These are phyloP conservation scores for Aphanomyces astaci DNA, from an alignment of 352 stramenopile genomes.

Conservation along the genomic window DNA sequence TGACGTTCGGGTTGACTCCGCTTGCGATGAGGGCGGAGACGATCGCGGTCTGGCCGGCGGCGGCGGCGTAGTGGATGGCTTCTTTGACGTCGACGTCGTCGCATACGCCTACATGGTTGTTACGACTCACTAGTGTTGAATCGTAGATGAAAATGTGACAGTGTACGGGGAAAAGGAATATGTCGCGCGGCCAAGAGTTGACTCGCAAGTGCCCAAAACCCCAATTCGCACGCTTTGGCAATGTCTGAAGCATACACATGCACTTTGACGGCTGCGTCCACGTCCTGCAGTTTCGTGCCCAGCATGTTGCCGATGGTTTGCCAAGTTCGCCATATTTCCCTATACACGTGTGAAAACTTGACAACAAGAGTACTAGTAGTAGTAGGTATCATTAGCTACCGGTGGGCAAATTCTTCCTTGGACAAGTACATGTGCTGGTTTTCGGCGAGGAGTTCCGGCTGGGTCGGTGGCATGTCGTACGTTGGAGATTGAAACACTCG, in stretches of 20 bases:
- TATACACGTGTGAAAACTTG: background rate
- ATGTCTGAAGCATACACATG: conserved; percentile 13
- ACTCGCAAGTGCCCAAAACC: conserved; percentile 8
- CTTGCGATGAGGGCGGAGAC: background rate
- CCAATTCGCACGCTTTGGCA: background rate
- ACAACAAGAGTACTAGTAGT: background rate
- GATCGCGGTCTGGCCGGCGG: conserved; percentile 8
- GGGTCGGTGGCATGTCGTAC: background rate
- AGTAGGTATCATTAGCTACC: background rate
- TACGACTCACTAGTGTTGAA: too few species aligned
- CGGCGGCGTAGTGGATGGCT: conserved; percentile 16
- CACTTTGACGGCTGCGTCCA: conserved; percentile 7
- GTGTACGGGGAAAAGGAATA: conserved; percentile 17
- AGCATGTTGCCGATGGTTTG: conserved; percentile 5
- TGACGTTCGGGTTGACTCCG: conserved; percentile 10
- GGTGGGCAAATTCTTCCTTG: background rate
- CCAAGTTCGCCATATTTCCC: conserved; percentile 4
- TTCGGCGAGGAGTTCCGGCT: background rate
- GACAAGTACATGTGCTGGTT: conserved; percentile 8
- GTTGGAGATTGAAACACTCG: background rate
- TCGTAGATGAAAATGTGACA: too few species aligned
- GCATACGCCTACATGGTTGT: background rate
- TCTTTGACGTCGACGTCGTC: background rate
- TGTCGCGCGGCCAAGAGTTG: background rate
- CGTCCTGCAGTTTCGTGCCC: background rate